Evolutionary conservation across 495 filamentous ascomycete genomes (phyloP).

Genomic region (Annulohypoxylon nitens): DNA sequence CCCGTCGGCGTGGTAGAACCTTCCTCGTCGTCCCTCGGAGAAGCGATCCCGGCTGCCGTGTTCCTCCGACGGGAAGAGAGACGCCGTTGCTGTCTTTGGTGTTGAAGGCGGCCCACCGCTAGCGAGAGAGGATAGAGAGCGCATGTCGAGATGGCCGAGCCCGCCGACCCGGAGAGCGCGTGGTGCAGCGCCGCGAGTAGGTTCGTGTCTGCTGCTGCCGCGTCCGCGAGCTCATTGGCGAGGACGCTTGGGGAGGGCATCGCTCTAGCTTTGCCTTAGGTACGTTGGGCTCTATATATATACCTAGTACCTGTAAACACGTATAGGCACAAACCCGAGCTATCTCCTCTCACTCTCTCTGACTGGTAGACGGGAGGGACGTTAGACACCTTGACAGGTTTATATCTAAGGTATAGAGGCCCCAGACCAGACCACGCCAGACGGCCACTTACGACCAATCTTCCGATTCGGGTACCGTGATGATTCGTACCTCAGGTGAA

Average conservation of each 20-base stretch:
- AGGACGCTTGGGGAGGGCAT: slow-evolving; percentile 34
- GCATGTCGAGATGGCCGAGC: slow-evolving; percentile 83
- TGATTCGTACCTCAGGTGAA: neutral
- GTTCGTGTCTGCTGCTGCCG: slow-evolving; percentile 41
- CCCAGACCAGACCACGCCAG: neutral
- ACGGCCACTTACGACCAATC: neutral
- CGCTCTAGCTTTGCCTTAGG: neutral
- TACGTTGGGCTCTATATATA: neutral
- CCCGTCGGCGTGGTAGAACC: slow-evolving; percentile 34
- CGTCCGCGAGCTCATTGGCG: slow-evolving; percentile 25
- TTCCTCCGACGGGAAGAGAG: neutral
- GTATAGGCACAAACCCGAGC: neutral
- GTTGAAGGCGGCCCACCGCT: slow-evolving; percentile 87
- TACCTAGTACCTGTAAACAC: neutral
- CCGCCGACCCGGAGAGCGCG: slow-evolving; percentile 82
- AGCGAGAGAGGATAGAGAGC: slow-evolving; percentile 86
- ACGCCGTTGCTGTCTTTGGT: slow-evolving; percentile 70
- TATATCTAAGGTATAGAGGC: slow-evolving; percentile 25
- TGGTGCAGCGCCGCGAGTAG: slow-evolving; percentile 89
- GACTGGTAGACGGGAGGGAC: slow-evolving; percentile 30
- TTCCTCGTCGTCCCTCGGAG: slow-evolving; percentile 4
- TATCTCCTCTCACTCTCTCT: slow-evolving; percentile 7
- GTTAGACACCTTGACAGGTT: slow-evolving; percentile 8
- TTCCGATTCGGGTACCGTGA: slow-evolving; percentile 36
- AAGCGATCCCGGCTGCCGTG: neutral